Conservation (phyloP, 2,329 filamentous ascomycete genomes). For the Colletotrichum aenigma region DNA sequence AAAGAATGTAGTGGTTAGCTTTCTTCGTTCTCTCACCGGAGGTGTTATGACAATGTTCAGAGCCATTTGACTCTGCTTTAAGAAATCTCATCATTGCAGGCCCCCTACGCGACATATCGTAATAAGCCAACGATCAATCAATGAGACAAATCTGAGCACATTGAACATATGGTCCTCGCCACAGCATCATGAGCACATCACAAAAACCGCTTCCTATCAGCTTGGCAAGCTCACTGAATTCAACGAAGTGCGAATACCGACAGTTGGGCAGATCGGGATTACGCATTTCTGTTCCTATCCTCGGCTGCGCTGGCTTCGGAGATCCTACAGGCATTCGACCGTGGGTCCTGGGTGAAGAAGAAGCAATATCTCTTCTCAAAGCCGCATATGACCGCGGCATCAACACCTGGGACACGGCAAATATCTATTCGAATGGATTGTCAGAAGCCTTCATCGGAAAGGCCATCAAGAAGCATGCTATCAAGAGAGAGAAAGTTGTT, state of each 20-base stretch:
- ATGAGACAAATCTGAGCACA: too few relatives aligned
- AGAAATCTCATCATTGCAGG: too few relatives aligned
- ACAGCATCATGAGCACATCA: not conserved
- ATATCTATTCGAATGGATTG: slow-evolving; percentile 60
- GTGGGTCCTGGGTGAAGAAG: slow-evolving; percentile 63
- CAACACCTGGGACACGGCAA: slow-evolving; percentile 63
- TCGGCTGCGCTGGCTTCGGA: slow-evolving; percentile 69
- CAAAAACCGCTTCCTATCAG: not conserved
- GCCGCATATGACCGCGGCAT: slow-evolving; percentile 67
- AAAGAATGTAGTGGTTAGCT: too few relatives aligned
- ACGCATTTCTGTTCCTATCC: slow-evolving; percentile 64
- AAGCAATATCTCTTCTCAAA: slow-evolving; percentile 59
- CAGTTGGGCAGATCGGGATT: slow-evolving; percentile 65
- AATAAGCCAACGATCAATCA: too few relatives aligned
- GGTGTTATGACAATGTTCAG: too few relatives aligned
- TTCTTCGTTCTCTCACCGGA: too few relatives aligned
- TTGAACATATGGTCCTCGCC: too few relatives aligned
- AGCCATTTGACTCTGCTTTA: too few relatives aligned
- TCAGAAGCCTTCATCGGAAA: slow-evolving; percentile 61
- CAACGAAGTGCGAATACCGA: slow-evolving; percentile 48
- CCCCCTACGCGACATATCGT: too few relatives aligned
- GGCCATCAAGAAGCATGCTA: slow-evolving; percentile 62
- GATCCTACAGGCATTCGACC: slow-evolving; percentile 31
- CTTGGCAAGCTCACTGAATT: not conserved
- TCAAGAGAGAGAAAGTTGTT: slow-evolving; percentile 60